Evolutionary conservation across 2,329 filamentous ascomycete species (phyloP), one percentile per base, ranked within the genome.

Genomic region (Aspergillus fumigatus): DNA sequence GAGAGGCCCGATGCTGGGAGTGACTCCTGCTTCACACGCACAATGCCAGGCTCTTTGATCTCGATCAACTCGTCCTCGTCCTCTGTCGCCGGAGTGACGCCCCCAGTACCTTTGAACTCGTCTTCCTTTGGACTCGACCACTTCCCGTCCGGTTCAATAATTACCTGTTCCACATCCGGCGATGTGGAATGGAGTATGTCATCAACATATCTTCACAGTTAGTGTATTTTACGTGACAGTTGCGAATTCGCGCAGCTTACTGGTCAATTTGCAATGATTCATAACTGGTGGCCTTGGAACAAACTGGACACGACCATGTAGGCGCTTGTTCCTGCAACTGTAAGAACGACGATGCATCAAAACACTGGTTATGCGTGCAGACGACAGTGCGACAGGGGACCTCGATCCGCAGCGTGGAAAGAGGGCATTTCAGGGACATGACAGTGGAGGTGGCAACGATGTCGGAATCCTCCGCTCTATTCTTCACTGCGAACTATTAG

Each of bases 281-380:
- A 72, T 90, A 99, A 0, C 87, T 85, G 1, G 92, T 87, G 0
- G 84, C 76, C 68, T 92, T 95, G 73, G 88, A 93, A 78, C 94
- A 99, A 23, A 97, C 88, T 0, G 94, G 94, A 67, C 94, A 99
- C n/a, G 86, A 81, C 94, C 94, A 99, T 19, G 94, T 95, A 0
- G 94, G 94, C 0, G 91, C 93, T 77, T 99, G 94, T 71, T 97
- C 92, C 71, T 97, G 93, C 27, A 99, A 77, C 66, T 96, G 90
- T 21, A 99, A 81, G 70, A 97, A 99, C 1, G 91, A 95, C 3
- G 85, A 88, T 3, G 89, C 93, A 72, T 99, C 94, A 65, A 97
- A 99, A 71, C 94, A 99, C 70, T 96, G 91, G 26, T 94, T 89
- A 72, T 99, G 94, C 3, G 84, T 88, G 76, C 94, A 99, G 35